These are phyloP conservation scores for Triticum turgidum DNA, from an alignment of 176 grass and related monocot genomes.

Conservation along the genomic window DNA sequence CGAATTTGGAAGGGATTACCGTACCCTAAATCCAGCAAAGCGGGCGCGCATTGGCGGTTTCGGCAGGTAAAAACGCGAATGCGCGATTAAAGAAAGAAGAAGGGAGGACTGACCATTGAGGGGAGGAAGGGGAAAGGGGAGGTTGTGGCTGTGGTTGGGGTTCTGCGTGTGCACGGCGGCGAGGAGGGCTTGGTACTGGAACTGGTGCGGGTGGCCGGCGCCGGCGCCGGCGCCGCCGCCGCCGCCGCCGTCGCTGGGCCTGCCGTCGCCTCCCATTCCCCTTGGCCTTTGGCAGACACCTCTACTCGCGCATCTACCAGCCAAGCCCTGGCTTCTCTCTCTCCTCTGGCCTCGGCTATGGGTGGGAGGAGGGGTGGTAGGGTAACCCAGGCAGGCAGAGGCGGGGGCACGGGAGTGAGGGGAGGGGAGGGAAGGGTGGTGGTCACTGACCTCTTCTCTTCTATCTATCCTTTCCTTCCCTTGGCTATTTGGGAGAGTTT, in stretches of 20 bases:
- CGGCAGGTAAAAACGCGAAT: background rate
- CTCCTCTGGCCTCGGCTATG: background rate
- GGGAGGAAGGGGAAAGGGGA: constrained; percentile 31
- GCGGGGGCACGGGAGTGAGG: background rate
- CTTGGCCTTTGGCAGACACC: constrained; percentile 10
- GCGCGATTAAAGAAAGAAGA: background rate
- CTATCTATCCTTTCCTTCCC: background rate
- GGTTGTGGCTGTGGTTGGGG: constrained; percentile 20
- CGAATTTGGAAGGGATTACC: background rate
- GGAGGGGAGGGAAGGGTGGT: constrained; percentile 24
- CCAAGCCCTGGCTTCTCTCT: constrained; percentile 5
- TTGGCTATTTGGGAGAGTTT: constrained; percentile 8
- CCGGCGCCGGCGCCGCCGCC: background rate
- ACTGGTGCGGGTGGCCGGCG: constrained; percentile 19
- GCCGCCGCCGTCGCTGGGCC: background rate
- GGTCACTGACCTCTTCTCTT: constrained; percentile 16
- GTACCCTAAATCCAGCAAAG: background rate
- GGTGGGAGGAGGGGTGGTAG: constrained; percentile 18
- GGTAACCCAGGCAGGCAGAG: background rate
- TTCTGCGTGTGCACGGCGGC: constrained; percentile 45
- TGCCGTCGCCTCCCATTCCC: constrained; percentile 32
- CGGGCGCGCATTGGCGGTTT: background rate
- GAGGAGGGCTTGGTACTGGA: constrained; percentile 52
- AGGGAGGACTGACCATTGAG: constrained; percentile 33
- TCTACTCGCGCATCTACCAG: constrained; percentile 26